Percentiles rank a stretch among this genome's conserved stretches.
Conservation (phyloP, 352 stramenopile species). For the Phytophthora chlamydospora region DNA sequence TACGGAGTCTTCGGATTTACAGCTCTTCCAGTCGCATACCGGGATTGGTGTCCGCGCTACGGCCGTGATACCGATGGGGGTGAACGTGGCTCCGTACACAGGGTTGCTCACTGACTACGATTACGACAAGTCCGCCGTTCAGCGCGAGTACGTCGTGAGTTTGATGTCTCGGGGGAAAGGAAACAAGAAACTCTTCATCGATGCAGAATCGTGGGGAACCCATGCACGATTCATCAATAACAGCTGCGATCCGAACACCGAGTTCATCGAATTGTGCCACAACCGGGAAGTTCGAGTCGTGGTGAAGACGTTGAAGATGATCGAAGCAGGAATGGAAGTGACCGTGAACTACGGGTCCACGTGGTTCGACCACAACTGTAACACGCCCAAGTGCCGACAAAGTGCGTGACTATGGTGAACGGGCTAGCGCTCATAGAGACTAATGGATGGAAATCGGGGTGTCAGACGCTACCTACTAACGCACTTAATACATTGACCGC, state of each 20-base stretch:
- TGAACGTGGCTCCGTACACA: conserved; percentile 3
- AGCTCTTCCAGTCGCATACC: background rate
- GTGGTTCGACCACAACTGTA: background rate
- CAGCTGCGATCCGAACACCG: background rate
- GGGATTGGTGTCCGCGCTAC: conserved; percentile 5
- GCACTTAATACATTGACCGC: no score
- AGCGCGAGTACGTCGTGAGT: background rate
- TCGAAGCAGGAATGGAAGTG: background rate
- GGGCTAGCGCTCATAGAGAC: no score
- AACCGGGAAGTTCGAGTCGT: conserved; percentile 2
- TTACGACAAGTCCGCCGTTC: background rate
- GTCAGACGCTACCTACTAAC: no score
- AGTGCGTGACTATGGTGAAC: no score
- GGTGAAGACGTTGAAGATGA: background rate
- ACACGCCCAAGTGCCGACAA: background rate
- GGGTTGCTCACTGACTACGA: background rate
- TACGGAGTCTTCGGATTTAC: background rate
- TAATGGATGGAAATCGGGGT: no score
- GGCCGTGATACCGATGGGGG: background rate
- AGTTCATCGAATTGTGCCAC: background rate
- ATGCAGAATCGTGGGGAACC: conserved; percentile 1
- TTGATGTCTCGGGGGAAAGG: background rate
- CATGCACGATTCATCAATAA: background rate
- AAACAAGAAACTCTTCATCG: conserved; percentile 4
- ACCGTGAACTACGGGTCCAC: background rate